A percentile compares a stretch with the other conserved stretches of the same genome.
phyloP scores from a whole-genome alignment of 1,139 yeast genomes.

The Lodderomyces orthopsilosis region DNA sequence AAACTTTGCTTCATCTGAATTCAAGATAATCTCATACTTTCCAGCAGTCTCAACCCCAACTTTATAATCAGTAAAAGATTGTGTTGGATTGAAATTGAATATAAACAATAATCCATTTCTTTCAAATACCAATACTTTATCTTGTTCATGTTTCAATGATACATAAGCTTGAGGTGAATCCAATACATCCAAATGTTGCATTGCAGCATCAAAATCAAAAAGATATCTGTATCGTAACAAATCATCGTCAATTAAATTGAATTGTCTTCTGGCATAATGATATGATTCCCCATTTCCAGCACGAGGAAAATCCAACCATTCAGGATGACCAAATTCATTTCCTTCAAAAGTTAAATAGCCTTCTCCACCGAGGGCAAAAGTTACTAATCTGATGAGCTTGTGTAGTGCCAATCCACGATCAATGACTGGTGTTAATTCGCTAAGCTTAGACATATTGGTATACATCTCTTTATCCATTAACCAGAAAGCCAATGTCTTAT shows the following conservation, averaged over 20 bases:
- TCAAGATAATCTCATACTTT: conserved; percentile 66
- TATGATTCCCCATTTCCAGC: conserved; percentile 83
- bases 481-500: conserved; percentile 96
- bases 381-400: conserved; percentile 81
- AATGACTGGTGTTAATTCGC: conserved; percentile 70
- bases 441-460: conserved; percentile 82
- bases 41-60: conserved; percentile 86
- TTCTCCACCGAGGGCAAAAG: conserved; percentile 92
- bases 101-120: conserved; percentile 81
- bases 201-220: conserved; percentile 75
- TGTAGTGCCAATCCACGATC: conserved; percentile 91
- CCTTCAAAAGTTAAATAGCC: conserved; percentile 96
- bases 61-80: conserved; percentile 82
- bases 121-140: conserved; percentile 86
- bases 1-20: conserved; percentile 65
- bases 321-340: conserved; percentile 98
- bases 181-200: conserved; percentile 85
- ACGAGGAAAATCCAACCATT: conserved; percentile 97
- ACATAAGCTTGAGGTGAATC: conserved; percentile 79
- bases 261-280: conserved; percentile 93
- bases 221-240: conserved; percentile 75
- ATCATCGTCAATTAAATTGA: conserved; percentile 78
- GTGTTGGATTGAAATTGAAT: conserved; percentile 84
- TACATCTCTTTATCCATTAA: conserved; percentile 98
- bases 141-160: conserved; percentile 82